Percentiles rank a stretch among this genome's conserved stretches.
Evolutionary conservation across 2,329 filamentous ascomycete species (phyloP).

Genomic region (Aspergillus awamori): DNA sequence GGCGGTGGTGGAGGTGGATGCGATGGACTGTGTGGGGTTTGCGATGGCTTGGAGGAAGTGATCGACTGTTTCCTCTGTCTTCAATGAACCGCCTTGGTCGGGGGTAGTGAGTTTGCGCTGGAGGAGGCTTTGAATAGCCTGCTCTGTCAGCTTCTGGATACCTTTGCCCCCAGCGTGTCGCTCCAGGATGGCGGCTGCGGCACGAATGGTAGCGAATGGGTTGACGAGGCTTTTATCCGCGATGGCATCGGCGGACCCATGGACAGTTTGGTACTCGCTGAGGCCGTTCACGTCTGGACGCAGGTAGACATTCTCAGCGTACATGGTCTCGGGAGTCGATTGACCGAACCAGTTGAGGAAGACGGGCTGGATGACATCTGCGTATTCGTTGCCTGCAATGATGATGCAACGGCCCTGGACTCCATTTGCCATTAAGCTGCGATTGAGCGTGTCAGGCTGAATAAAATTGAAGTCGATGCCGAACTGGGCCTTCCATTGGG

Average conservation of each 20-base stretch:
- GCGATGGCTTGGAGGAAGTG: no score
- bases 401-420: slow-evolving; percentile 4
- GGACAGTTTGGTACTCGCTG: slow-evolving; percentile 12
- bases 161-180: neutral
- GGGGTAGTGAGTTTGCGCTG: neutral
- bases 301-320: slow-evolving; percentile 10
- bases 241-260: slow-evolving; percentile 9
- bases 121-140: neutral
- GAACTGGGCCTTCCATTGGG: neutral
- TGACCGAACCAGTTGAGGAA: slow-evolving; percentile 8
- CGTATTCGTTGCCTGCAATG: slow-evolving; percentile 10
- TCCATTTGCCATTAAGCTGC: slow-evolving; percentile 5
- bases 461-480: neutral
- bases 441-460: slow-evolving; percentile 10
- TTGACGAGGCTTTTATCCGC: slow-evolving; percentile 3
- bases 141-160: neutral
- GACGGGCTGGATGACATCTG: slow-evolving; percentile 9
- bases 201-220: slow-evolving; percentile 2
- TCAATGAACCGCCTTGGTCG: slow-evolving; percentile 2
- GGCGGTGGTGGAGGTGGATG: no score
- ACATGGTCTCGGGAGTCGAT: slow-evolving; percentile 2
- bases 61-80: no score
- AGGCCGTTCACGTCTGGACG: neutral
- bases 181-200: slow-evolving; percentile 5
- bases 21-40: no score